Base-by-base conservation (phyloP, 1,139 yeast species). In the Geotrichum klebahnii region DNA sequence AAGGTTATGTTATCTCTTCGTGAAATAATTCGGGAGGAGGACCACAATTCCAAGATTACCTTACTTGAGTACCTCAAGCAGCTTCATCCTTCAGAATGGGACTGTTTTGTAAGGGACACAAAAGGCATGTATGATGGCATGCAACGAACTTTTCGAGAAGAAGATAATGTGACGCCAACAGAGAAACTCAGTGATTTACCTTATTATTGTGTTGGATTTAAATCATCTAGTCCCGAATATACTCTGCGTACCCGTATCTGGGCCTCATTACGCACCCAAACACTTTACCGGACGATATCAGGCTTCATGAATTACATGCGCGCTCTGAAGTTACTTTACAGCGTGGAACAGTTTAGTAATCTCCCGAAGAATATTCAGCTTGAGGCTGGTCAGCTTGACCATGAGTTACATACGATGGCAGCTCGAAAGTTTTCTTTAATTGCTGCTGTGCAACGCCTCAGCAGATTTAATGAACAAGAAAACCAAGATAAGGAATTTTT, bases 211-310 rank as follows among this genome's bases (percentile, higher is more conserved):
- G 68, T 85, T 51, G 96, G 96, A 0, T 86, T 83, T 64, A 81
- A 80, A 54, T 70, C 77, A 10, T 75, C 87, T 0, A 72, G 78
- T 5, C 81, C 84, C 0, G 81, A 80, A 52, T 78, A 75, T 56
- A 76, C 79, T 1, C 62, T 83, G 53, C 69, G 94, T 60, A 84
- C 95, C 0, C 73, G 95, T 59, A 75, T 85, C 0, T 86, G 95
- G 95, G 84, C 94, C 0, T 84, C 95, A 0, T 67, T 82, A 48
- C 72, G 95, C 57, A 77, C 86, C 2, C 95, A 86, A 61, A 86
- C 95, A 0, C 69, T 86, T 45, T 86, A 82, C 58, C 71, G 95
- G 14, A 86, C 95, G 0, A 73, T 85, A 2, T 78, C 88, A 0
- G 95, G 95, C 0, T 85, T 86, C 58, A 77, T 76, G 76, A 84